A percentile compares a stretch with the other conserved stretches of the same genome.
Evolutionary conservation across 1,284 basidiomycete genomes (phyloP).

Genomic region (Ganoderma boninense): DNA sequence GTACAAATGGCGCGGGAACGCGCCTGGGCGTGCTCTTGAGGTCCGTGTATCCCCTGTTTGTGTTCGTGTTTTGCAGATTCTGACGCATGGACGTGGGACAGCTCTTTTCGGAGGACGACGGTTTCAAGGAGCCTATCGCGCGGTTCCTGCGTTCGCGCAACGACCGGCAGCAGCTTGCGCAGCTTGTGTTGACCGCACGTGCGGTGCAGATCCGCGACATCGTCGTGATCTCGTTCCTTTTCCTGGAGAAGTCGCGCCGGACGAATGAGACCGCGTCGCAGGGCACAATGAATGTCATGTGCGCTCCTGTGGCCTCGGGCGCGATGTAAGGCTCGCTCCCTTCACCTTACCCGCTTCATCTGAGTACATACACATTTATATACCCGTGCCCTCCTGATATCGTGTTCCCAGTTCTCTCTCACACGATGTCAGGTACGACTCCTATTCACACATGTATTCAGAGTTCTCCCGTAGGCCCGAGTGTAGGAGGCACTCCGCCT

Average conservation of each 20-base stretch:
- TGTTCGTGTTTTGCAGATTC: too few species aligned
- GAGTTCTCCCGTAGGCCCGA: too few species aligned
- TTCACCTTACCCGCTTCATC: too few species aligned
- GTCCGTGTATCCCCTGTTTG: conserved; percentile 31
- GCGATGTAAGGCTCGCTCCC: too few species aligned
- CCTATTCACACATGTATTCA: too few species aligned
- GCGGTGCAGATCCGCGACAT: conserved; percentile 47
- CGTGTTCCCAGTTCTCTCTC: too few species aligned
- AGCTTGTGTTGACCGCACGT: conserved; percentile 43
- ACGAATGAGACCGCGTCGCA: conserved; percentile 28
- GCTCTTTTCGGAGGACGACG: conserved; percentile 46
- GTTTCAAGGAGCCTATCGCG: conserved; percentile 44
- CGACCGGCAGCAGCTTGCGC: conserved; percentile 37
- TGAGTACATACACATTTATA: too few species aligned
- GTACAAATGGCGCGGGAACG: conserved; percentile 53
- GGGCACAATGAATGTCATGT: not conserved
- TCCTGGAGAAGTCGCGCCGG: conserved; percentile 44
- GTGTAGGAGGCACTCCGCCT: too few species aligned
- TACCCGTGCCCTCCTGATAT: too few species aligned
- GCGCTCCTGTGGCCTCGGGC: not conserved
- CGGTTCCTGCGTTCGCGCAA: conserved; percentile 44
- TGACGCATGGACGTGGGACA: conserved; percentile 23
- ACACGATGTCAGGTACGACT: too few species aligned
- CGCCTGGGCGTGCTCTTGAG: conserved; percentile 46
- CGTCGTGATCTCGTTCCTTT: conserved; percentile 49